phyloP scores from a whole-genome alignment of 768 basidiomycete genomes.

The Leccinum disarticulatum region DNA sequence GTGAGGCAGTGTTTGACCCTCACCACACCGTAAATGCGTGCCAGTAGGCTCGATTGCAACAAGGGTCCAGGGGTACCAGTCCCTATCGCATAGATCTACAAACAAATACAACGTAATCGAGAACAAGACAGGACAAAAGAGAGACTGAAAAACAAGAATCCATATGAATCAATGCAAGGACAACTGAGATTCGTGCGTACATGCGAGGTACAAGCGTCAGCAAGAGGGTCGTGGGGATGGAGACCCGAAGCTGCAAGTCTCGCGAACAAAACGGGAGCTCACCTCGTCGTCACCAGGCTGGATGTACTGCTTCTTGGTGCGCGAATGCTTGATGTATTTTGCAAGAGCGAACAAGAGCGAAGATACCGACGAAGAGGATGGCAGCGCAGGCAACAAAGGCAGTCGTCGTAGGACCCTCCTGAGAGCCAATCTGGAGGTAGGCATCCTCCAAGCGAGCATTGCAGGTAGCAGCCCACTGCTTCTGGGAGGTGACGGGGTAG shows the following conservation, averaged over 20 bases:
- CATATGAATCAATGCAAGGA: no score
- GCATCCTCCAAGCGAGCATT: constrained; percentile 32
- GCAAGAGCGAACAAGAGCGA: constrained; percentile 24
- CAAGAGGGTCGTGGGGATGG: no score
- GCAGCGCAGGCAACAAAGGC: constrained; percentile 36
- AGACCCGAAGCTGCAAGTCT: constrained; percentile 13
- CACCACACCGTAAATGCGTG: no score
- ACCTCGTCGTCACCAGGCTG: constrained; percentile 41
- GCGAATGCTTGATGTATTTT: constrained; percentile 36
- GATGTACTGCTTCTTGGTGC: constrained; percentile 33
- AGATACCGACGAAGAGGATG: constrained; percentile 34
- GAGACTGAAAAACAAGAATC: no score
- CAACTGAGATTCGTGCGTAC: constrained; percentile 11
- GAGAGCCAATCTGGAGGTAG: constrained; percentile 32
- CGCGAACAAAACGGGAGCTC: constrained; percentile 11
- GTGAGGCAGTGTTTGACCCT: no score
- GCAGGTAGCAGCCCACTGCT: constrained; percentile 46
- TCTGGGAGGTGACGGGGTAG: constrained; percentile 44
- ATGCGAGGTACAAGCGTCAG: neutral
- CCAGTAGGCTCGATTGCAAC: no score
- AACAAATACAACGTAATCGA: no score
- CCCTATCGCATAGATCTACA: no score
- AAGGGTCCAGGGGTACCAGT: no score
- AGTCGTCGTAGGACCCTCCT: constrained; percentile 32
- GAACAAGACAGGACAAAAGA: no score